Percentiles rank a stretch among this genome's conserved stretches.
Evolutionary conservation across 2,329 filamentous ascomycete species (phyloP).

Genomic region (Paecilomyces variotii): DNA sequence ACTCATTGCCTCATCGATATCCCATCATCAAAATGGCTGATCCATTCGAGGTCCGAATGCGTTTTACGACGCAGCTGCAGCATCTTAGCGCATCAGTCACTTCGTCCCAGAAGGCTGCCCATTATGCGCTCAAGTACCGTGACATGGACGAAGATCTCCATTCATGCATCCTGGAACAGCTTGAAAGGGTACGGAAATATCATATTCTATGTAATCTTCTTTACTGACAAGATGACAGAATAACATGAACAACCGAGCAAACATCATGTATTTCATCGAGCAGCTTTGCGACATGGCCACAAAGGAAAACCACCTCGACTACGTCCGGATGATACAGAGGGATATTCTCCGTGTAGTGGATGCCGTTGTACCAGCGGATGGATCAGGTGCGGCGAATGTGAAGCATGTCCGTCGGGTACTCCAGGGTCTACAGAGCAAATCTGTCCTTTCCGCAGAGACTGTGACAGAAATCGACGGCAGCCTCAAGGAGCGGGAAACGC

Average conservation of each 20-base stretch:
- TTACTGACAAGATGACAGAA: conserved; percentile 45
- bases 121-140: conserved; percentile 87
- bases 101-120: conserved; percentile 83
- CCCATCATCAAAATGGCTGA: conserved; percentile 57
- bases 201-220: conserved; percentile 1
- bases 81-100: conserved; percentile 85
- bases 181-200: conserved; percentile 60
- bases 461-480: conserved; percentile 75
- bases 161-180: conserved; percentile 91
- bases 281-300: conserved; percentile 81
- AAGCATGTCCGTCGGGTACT: conserved; percentile 83
- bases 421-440: conserved; percentile 60
- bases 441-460: conserved; percentile 64
- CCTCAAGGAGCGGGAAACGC: conserved; percentile 68
- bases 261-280: conserved; percentile 99
- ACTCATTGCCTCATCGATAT: not conserved
- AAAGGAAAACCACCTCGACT: conserved; percentile 67
- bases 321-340: conserved; percentile 88
- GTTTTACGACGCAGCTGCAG: conserved; percentile 83
- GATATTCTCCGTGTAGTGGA: conserved; percentile 90
- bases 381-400: conserved; percentile 84
- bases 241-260: conserved; percentile 93
- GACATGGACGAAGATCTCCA: conserved; percentile 97
- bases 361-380: conserved; percentile 78
- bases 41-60: conserved; percentile 96